A percentile compares a stretch with the other conserved stretches of the same genome.
phyloP scores from a whole-genome alignment of 495 filamentous ascomycete genomes.

The Penicillium subrubescens region DNA sequence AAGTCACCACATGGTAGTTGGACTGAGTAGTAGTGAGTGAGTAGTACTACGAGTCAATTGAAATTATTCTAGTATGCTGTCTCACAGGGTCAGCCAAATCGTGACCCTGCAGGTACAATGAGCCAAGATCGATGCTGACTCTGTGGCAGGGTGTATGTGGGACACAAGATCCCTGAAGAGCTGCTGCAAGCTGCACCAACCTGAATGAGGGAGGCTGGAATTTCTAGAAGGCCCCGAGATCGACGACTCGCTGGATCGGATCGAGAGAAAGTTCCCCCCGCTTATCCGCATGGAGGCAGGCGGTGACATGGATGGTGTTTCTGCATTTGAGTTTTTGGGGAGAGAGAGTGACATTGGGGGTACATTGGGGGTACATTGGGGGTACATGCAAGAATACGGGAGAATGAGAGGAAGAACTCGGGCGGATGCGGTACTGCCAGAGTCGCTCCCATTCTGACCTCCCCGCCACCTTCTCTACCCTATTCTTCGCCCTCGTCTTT shows the following conservation, averaged over 20 bases:
- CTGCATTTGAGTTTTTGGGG: background rate
- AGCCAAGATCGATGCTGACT: background rate
- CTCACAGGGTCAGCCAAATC: background rate
- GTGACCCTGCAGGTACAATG: background rate
- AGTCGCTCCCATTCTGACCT: constrained; percentile 1
- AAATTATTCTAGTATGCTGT: background rate
- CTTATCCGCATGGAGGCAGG: background rate
- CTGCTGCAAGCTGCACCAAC: background rate
- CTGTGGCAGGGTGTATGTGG: background rate
- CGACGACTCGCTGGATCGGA: constrained; percentile 1
- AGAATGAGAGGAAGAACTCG: background rate
- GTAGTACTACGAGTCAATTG: background rate
- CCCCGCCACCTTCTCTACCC: constrained; percentile 5
- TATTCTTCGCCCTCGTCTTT: background rate
- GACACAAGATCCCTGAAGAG: background rate
- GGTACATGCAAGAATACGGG: background rate
- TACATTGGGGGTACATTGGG: background rate
- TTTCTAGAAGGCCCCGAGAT: constrained; percentile 3
- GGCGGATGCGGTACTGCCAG: background rate
- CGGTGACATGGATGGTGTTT: background rate
- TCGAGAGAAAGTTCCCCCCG: constrained; percentile 5
- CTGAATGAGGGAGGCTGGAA: background rate
- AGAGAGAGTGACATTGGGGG: background rate
- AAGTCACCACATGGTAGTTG: too few relatives aligned
- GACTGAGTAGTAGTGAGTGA: too few relatives aligned